Percentiles rank a stretch among this genome's conserved stretches.
These are phyloP conservation scores for Dactylonectria macrodidyma DNA, from an alignment of 2,329 filamentous ascomycete genomes.

Conservation along the genomic window DNA sequence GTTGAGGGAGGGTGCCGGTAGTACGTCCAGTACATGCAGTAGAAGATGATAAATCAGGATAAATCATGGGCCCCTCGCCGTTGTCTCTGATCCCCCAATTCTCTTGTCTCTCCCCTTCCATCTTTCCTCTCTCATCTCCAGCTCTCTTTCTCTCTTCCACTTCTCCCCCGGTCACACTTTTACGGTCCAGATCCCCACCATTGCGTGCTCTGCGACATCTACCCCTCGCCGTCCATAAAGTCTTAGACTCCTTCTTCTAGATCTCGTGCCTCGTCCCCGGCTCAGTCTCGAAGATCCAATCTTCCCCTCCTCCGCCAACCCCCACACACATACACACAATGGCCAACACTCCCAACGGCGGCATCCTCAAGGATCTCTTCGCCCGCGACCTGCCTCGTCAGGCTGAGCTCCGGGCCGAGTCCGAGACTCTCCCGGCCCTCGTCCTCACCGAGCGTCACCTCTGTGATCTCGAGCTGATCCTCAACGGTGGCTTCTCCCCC, in stretches of 20 bases:
- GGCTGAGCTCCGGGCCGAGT: conserved; percentile 84
- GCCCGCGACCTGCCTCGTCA: conserved; percentile 91
- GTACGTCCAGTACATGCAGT: neutral
- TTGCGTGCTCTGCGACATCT: conserved; percentile 50
- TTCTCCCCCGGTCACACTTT: conserved; percentile 30
- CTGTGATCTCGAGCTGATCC: conserved; percentile 96
- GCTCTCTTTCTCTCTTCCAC: conserved; percentile 25
- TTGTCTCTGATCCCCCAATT: conserved; percentile 18
- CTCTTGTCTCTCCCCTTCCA: conserved; percentile 4
- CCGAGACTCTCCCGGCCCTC: conserved; percentile 88
- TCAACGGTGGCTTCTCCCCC: conserved; percentile 98
- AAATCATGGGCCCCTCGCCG: conserved; percentile 37
- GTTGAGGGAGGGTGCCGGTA: conserved; percentile 42
- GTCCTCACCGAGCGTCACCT: conserved; percentile 93
- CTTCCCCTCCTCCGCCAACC: conserved; percentile 16
- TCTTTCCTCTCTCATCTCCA: conserved; percentile 18
- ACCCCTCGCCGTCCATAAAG: conserved; percentile 33
- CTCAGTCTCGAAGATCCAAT: conserved; percentile 24
- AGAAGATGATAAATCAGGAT: conserved; percentile 44
- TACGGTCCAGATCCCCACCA: conserved; percentile 46
- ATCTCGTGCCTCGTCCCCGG: conserved; percentile 18
- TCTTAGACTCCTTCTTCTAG: conserved; percentile 22
- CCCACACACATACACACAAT: conserved; percentile 58
- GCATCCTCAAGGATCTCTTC: conserved; percentile 97
- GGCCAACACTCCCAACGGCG: conserved; percentile 86